Evolutionary conservation across 371 early-diverging fungal species (phyloP), one percentile per base, ranked within the genome.

Genomic region (Rhizopus arrhizus): DNA sequence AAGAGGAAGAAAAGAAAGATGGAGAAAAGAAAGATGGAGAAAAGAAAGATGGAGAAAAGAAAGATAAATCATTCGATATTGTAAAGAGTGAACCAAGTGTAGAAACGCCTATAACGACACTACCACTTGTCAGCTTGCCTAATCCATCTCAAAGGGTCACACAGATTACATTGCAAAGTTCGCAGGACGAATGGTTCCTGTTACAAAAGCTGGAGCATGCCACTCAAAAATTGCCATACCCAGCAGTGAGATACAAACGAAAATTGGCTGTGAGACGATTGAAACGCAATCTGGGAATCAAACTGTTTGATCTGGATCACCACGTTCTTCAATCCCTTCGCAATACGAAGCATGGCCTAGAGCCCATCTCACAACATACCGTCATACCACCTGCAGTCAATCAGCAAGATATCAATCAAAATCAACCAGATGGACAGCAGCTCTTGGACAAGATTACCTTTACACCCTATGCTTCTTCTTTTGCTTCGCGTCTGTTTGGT

Each of bases 401-500:
- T 51, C 61, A 77, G 69, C 47, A 42, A 31, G 58, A 64, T 28
- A 36, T 22, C 22, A 0, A 22, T 22, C 22, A 55, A 32, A 16
- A 15, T 28, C 13, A 50, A 12, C 40, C 15, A n/a, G 61, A 56
- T 33, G 46, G 48, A 13, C 55, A 41, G 31, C 58, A 56, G 3
- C 34, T 62, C 15, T 29, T 65, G 3, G 66, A 72, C 10, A 61
- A 54, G 12, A 73, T 77, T 35, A 65, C 73, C 3, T 74, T 64
- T 43, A 89, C 90, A 3, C 82, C 88, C 0, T 90, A 89, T 58
- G 66, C 59, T 10, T 78, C 81, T 10, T 91, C 93, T 6, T 90
- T 94, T 76, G 86, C 86, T 5, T 88, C 87, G 2, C 74, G 91
- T 29, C 66, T 94, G 13, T 69, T 84, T 66, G 95, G 95, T 5